Evolutionary conservation across 225 moss, liverwort and hornwort genomes (phyloP).

Genomic region (Takakia lepidozioides): DNA sequence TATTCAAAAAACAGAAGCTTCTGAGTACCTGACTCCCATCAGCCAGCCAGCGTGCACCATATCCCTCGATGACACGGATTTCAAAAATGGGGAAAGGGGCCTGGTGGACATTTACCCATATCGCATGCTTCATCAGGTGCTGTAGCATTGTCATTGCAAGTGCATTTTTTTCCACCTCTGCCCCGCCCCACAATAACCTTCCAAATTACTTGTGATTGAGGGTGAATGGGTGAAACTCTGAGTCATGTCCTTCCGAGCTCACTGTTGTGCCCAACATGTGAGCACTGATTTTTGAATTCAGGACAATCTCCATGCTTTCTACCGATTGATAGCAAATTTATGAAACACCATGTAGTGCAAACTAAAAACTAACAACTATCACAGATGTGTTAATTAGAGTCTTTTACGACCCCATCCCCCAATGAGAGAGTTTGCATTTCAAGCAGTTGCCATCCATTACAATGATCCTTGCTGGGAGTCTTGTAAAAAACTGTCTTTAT

Average conservation of each 20-base stretch:
- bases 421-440: no score
- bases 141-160: conserved; percentile 46
- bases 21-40: conserved; percentile 83
- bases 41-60: conserved; percentile 83
- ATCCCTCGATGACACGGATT: conserved; percentile 69
- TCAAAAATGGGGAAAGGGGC: conserved; percentile 72
- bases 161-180: conserved; percentile 76
- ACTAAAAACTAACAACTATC: no score
- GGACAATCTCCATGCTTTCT: no score
- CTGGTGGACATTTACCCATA: conserved; percentile 81
- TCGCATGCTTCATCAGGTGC: conserved; percentile 47
- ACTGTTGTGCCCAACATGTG: not conserved
- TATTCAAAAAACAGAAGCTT: not conserved
- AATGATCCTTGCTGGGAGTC: not conserved
- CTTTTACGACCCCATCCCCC: no score
- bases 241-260: no score
- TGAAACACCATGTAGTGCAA: no score
- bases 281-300: no score
- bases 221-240: no score
- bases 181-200: not conserved
- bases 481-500: not conserved
- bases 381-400: no score
- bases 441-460: no score
- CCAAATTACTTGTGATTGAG: no score
- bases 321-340: no score